Conservation (phyloP, 2,329 filamentous ascomycete genomes). For the Emydomyces testavorans region DNA sequence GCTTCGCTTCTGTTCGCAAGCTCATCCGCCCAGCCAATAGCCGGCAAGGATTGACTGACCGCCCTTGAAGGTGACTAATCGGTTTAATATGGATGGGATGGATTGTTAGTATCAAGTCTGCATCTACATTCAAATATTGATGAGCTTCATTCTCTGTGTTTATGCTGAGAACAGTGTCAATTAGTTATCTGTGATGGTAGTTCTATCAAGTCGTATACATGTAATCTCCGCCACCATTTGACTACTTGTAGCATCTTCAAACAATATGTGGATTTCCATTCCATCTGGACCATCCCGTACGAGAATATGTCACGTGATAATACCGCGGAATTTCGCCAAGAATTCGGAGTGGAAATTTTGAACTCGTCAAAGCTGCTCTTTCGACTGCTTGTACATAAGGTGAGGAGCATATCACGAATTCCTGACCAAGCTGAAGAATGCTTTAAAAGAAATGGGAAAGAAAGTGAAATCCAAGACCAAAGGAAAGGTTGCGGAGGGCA, state of each 20-base stretch:
- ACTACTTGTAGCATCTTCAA: too few relatives aligned
- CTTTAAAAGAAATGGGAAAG: constrained; percentile 10
- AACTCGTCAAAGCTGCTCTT: not conserved
- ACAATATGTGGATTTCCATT: too few relatives aligned
- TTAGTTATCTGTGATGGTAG: too few relatives aligned
- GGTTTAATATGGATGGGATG: too few relatives aligned
- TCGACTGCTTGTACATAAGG: not conserved
- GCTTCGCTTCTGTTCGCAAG: not conserved
- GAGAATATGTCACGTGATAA: not conserved
- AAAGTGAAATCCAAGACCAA: constrained; percentile 14
- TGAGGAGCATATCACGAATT: not conserved
- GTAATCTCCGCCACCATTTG: too few relatives aligned
- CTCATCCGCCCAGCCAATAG: constrained; percentile 1
- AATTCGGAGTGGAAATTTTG: constrained; percentile 4
- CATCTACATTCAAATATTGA: too few relatives aligned
- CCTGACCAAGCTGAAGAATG: not conserved
- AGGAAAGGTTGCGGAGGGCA: constrained; percentile 7
- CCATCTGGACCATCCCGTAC: not conserved
- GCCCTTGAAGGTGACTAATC: constrained; percentile 2
- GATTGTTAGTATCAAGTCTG: too few relatives aligned
- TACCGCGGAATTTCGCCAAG: not conserved
- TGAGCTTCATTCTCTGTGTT: too few relatives aligned
- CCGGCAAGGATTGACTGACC: not conserved
- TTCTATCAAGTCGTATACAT: too few relatives aligned
- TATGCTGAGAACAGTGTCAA: too few relatives aligned